Conservation (phyloP, 352 stramenopile species). For the Globisporangium viniferum region DNA sequence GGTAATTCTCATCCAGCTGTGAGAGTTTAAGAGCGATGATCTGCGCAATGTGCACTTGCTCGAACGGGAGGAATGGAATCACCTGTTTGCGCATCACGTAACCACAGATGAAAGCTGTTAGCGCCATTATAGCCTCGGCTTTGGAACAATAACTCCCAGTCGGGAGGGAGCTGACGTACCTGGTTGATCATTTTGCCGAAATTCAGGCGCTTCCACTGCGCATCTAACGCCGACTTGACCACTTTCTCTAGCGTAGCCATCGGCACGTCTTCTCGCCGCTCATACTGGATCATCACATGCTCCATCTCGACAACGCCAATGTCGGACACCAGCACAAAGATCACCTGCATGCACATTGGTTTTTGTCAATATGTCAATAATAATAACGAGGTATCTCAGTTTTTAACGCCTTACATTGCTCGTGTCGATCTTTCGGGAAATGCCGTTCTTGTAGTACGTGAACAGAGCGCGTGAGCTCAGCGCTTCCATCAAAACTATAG, state of each 20-base stretch:
- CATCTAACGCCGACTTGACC: slow-evolving; percentile 77
- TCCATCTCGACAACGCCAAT: slow-evolving; percentile 86
- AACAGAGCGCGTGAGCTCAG: slow-evolving; percentile 68
- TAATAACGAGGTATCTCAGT: background rate
- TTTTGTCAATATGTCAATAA: background rate
- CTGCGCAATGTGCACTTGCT: slow-evolving; percentile 72
- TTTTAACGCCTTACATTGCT: slow-evolving; percentile 50
- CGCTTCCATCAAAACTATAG: slow-evolving; percentile 67
- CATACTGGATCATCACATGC: slow-evolving; percentile 83
- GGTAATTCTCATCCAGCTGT: slow-evolving; percentile 71
- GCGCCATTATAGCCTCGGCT: background rate
- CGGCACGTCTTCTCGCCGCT: slow-evolving; percentile 64
- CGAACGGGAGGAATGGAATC: slow-evolving; percentile 88
- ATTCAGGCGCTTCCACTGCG: slow-evolving; percentile 84
- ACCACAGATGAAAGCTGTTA: slow-evolving; percentile 1
- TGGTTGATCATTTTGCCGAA: slow-evolving; percentile 90
- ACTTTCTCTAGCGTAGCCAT: slow-evolving; percentile 58
- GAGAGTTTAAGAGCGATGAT: slow-evolving; percentile 81
- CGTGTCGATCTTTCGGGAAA: slow-evolving; percentile 67
- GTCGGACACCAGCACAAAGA: slow-evolving; percentile 89
- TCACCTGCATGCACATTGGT: slow-evolving; percentile 36
- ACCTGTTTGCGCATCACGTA: slow-evolving; percentile 34
- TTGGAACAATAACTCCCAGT: background rate
- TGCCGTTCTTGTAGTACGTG: slow-evolving; percentile 73
- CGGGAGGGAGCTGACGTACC: slow-evolving; percentile 20